phyloP scores from a whole-genome alignment of 2,329 filamentous ascomycete genomes.

The Talaromyces sp. region DNA sequence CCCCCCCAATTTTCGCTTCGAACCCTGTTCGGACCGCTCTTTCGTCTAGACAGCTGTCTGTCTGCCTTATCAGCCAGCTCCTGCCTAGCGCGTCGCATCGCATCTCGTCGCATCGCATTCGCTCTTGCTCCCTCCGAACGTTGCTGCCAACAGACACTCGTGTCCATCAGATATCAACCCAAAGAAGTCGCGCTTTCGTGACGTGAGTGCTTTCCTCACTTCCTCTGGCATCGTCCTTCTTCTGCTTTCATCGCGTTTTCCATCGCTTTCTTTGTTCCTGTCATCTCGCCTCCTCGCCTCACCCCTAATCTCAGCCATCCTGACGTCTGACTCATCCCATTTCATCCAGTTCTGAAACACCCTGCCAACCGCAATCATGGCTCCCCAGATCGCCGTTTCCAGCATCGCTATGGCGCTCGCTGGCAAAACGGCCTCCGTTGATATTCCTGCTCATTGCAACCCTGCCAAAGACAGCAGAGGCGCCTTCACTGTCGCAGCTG shows the following conservation, averaged over 20 bases:
- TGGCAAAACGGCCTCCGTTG: conserved; percentile 45
- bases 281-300: neutral
- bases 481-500: conserved; percentile 29
- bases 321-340: conserved; percentile 9
- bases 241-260: neutral
- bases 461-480: conserved; percentile 25
- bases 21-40: neutral
- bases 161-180: neutral
- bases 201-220: conserved; percentile 4
- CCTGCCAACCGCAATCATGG: conserved; percentile 31
- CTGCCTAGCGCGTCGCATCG: conserved; percentile 8
- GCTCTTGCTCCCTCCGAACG: neutral
- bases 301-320: conserved; percentile 6
- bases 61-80: conserved; percentile 4
- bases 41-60: conserved; percentile 4
- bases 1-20: conserved; percentile 2
- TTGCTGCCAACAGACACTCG: neutral
- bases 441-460: conserved; percentile 42
- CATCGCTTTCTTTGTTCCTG: neutral
- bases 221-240: neutral
- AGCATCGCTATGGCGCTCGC: conserved; percentile 46
- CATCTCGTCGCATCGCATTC: neutral
- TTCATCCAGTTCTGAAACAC: neutral
- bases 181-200: conserved; percentile 9
- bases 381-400: conserved; percentile 35